A percentile compares a stretch with the other conserved stretches of the same genome.
Evolutionary conservation across 2,329 filamentous ascomycete genomes (phyloP).

Genomic region (Phoma sp.): DNA sequence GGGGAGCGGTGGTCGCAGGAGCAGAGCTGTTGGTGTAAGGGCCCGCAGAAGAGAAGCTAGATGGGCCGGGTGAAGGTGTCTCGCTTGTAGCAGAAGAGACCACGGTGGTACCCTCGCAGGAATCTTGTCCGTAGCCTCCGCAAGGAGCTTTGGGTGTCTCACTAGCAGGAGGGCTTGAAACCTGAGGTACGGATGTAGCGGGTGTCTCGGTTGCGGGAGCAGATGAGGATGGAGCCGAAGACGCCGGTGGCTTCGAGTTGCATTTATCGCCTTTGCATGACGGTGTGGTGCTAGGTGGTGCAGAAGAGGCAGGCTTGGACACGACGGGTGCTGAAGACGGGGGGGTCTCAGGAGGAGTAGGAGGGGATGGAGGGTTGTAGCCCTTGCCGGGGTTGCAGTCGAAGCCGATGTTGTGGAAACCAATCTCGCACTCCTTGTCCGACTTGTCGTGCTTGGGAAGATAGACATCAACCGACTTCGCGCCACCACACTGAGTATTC

Average conservation of each 20-base stretch:
- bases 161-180: constrained; percentile 9
- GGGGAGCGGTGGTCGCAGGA: constrained; percentile 20
- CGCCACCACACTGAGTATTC: constrained; percentile 93
- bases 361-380: constrained; percentile 33
- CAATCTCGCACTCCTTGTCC: constrained; percentile 69
- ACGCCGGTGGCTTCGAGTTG: constrained; percentile 10
- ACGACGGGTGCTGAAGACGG: constrained; percentile 17
- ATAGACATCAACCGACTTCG: constrained; percentile 77
- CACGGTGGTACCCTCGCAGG: constrained; percentile 6
- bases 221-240: constrained; percentile 14
- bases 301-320: constrained; percentile 14
- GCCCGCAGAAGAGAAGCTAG: constrained; percentile 9
- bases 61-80: constrained; percentile 7
- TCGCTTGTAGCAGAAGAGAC: constrained; percentile 10
- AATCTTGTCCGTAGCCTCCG: constrained; percentile 13
- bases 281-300: constrained; percentile 12
- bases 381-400: constrained; percentile 64
- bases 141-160: constrained; percentile 15
- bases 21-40: constrained; percentile 29
- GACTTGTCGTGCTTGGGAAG: constrained; percentile 59
- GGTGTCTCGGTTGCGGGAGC: constrained; percentile 17
- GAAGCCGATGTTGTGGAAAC: constrained; percentile 77
- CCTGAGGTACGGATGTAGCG: neutral
- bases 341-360: constrained; percentile 23
- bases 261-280: constrained; percentile 15